These are phyloP conservation scores for Cotoneaster glaucophyllus DNA, from an alignment of 306 rosid genomes.

Conservation along the genomic window DNA sequence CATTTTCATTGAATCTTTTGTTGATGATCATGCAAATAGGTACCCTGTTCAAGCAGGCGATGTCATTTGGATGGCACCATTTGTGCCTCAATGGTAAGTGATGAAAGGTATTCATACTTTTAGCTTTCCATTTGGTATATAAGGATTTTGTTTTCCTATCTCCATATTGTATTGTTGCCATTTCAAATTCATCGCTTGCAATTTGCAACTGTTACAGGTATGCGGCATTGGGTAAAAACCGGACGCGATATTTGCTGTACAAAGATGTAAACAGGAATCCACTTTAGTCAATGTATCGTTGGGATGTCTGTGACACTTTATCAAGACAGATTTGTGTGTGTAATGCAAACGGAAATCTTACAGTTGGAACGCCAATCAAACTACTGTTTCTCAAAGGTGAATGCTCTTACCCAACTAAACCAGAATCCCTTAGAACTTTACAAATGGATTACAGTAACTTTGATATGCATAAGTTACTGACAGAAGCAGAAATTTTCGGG, in stretches of 20 bases:
- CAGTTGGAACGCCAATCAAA: too few relatives aligned
- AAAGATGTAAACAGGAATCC: conserved; percentile 84
- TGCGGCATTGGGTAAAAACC: conserved; percentile 81
- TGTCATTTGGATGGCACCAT: conserved; percentile 99
- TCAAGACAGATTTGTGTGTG: background rate
- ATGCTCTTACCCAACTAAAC: background rate
- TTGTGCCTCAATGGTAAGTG: conserved; percentile 83
- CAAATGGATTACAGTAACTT: too few relatives aligned
- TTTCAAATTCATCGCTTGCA: background rate
- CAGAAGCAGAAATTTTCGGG: too few relatives aligned
- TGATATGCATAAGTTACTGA: background rate
- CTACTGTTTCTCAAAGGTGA: background rate
- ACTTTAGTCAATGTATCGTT: conserved; percentile 18
- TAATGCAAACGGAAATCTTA: background rate
- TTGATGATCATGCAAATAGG: conserved; percentile 34
- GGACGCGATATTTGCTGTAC: conserved; percentile 80
- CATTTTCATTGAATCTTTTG: background rate
- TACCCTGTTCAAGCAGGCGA: conserved; percentile 92
- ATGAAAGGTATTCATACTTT: background rate
- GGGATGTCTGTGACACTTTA: background rate
- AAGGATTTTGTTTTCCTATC: background rate
- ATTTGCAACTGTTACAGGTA: conserved; percentile 54
- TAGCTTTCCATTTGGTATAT: background rate
- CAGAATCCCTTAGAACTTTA: too few relatives aligned
- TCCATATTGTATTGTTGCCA: background rate